Percentiles rank a stretch among this genome's conserved stretches.
These are phyloP conservation scores for Murraya paniculata DNA, from an alignment of 345 rosid genomes.

Conservation along the genomic window DNA sequence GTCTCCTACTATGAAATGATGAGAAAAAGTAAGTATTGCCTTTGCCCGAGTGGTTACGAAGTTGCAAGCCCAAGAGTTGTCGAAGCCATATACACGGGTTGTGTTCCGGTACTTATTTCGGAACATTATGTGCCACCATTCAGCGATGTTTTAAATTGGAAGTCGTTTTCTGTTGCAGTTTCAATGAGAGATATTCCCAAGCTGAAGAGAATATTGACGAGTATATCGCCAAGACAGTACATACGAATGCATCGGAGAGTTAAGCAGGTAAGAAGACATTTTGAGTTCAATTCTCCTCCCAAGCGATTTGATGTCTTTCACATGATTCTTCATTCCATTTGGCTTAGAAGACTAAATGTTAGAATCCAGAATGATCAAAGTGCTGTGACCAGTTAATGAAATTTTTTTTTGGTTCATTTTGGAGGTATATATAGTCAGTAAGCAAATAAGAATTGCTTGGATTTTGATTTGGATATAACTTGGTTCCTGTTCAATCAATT, in stretches of 20 bases:
- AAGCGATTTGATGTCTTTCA: conserved; percentile 83
- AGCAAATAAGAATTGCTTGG: neutral
- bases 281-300: conserved; percentile 75
- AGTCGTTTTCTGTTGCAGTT: conserved; percentile 62
- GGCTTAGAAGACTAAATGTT: conserved; percentile 81
- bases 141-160: conserved; percentile 85
- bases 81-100: conserved; percentile 80
- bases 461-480: neutral
- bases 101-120: conserved; percentile 83
- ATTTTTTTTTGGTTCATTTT: neutral
- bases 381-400: neutral
- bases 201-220: conserved; percentile 55
- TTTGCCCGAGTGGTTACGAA: conserved; percentile 94
- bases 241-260: conserved; percentile 83
- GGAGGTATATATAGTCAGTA: neutral
- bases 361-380: conserved; percentile 37
- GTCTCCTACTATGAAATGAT: conserved; percentile 67
- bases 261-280: conserved; percentile 62
- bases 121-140: conserved; percentile 84
- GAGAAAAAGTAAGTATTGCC: conserved; percentile 75
- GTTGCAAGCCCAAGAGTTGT: conserved; percentile 89
- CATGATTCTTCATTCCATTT: conserved; percentile 89
- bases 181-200: conserved; percentile 66
- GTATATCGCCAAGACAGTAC: conserved; percentile 73
- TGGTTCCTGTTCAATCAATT: neutral